Base-by-base conservation (phyloP, 768 basidiomycete genomes). In the Pulveroboletus sp. region DNA sequence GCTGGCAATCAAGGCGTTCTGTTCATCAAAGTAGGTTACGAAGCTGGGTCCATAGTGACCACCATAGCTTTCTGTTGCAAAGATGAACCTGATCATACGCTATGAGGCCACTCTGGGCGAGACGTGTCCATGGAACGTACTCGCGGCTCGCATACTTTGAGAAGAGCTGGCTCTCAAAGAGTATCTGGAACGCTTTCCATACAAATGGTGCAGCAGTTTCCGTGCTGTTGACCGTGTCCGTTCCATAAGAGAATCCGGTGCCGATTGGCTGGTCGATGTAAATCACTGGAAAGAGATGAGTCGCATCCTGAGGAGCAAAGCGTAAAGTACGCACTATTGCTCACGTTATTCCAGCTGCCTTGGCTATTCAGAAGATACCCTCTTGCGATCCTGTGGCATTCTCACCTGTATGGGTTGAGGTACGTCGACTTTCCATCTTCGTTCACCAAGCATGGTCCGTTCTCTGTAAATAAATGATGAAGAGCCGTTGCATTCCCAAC, bases 251-350 rank as follows among this genome's bases (percentile, higher is more conserved):
- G 59, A 84, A 84, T 4, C 83, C 82, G 0, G 81, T 76, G 0
- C 81, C 81, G 36, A 85, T 79, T 5, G 83, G 83, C 58, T 85
- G 83, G 61, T 85, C 83, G 28, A 86, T 81, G 59, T 85, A 85
- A 31, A 86, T 79, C 66, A 86, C 83, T 85, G 44, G 1, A 11
- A 5, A 15, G 8, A 8, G 1, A 49, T 43, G 42, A 43, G 42
- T 37, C n/a, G 17, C 26, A 12, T 17, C 10, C 18, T 26, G 17
- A 36, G 32, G 32, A n/a, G 14, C 36, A 30, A 14, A 26, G 24
- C 14, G 10, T 24, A 24, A 10, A 8, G 8, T 21, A 59, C 80
- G 35, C 43, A 85, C 84, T 77, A 52, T 86, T 86, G 68, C 78
- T 83, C 45, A 81, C 58, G 46, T 77, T 80, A 57, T 85, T 86